Conservation (phyloP, 2,329 filamentous ascomycete species). For the Diaporthe vexans region DNA sequence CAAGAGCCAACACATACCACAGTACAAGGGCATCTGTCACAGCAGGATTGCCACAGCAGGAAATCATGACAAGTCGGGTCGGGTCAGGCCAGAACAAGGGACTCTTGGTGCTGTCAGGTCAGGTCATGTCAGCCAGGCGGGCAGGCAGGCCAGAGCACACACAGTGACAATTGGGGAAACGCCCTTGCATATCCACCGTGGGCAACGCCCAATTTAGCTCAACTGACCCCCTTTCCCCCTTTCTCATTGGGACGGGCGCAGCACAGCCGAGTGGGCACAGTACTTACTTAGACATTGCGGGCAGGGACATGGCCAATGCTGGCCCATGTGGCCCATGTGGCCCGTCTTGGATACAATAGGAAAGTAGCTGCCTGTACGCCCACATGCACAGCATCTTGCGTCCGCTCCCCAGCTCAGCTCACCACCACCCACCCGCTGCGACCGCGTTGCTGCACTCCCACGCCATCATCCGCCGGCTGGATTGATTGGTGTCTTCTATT, state of each 20-base stretch:
- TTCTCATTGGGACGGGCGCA: conserved; percentile 34
- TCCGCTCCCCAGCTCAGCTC: conserved; percentile 7
- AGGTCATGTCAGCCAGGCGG: conserved; percentile 18
- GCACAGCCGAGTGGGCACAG: conserved; percentile 19
- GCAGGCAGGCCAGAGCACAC: neutral
- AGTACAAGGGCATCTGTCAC: no score
- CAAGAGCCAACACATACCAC: neutral
- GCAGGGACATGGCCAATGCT: neutral
- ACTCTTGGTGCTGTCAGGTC: conserved; percentile 7
- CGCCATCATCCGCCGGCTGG: conserved; percentile 21
- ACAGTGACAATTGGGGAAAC: neutral
- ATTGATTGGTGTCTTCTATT: conserved; percentile 18
- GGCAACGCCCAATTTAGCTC: conserved; percentile 22
- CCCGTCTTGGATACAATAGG: neutral
- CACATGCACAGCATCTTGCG: conserved; percentile 27
- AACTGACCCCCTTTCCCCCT: neutral
- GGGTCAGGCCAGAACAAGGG: no score
- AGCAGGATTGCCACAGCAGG: no score
- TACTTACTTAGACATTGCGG: neutral
- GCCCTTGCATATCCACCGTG: conserved; percentile 19
- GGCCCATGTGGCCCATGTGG: neutral
- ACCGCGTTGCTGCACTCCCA: neutral
- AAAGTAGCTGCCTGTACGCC: conserved; percentile 15
- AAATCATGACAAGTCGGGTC: no score
- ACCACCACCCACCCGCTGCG: neutral